Conservation (phyloP, 2,329 filamentous ascomycete genomes). For the Boeremia exigua region DNA sequence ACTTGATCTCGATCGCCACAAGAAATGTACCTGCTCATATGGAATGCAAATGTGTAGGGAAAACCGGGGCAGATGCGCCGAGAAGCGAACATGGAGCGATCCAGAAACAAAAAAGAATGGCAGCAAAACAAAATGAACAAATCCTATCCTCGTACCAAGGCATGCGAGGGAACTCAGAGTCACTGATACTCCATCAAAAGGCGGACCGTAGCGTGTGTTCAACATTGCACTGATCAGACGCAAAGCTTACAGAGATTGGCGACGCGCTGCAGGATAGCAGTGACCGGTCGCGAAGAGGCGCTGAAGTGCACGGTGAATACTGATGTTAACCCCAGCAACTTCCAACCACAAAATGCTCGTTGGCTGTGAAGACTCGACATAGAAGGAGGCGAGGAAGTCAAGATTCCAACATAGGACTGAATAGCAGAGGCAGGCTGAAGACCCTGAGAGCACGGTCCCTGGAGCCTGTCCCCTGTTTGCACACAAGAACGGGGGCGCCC, state of each 20-base stretch:
- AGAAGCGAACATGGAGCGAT: too few species aligned
- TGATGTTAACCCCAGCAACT: neutral
- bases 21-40: too few species aligned
- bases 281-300: conserved; percentile 2
- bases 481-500: conserved; percentile 19
- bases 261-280: conserved; percentile 9
- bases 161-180: neutral
- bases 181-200: conserved; percentile 7
- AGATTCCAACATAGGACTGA: neutral
- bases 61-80: too few species aligned
- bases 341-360: too few species aligned
- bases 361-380: neutral
- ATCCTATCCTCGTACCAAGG: neutral
- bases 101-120: neutral
- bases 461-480: conserved; percentile 12
- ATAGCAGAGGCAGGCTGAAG: conserved; percentile 19
- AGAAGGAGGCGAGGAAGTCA: neutral
- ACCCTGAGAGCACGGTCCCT: conserved; percentile 20
- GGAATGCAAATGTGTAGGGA: too few species aligned
- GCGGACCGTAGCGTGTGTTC: conserved; percentile 19
- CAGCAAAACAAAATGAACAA: neutral
- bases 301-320: neutral
- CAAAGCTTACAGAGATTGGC: conserved; percentile 17
- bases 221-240: conserved; percentile 23
- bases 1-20: too few species aligned